Evolutionary conservation across 306 rosid species (phyloP).

Genomic region (Malus domestica): ASM211411v1 NC_041796.1:11066001-11066500

Average conservation of each 20-base stretch:
- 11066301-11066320: conserved; percentile 26
- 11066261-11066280: conserved; percentile 45
- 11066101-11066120: conserved; percentile 39
- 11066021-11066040: conserved; percentile 26
- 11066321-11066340: conserved; percentile 61
- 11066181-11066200: conserved; percentile 88
- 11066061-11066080: conserved; percentile 36
- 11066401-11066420: background rate
- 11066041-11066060: conserved; percentile 37
- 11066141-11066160: conserved; percentile 31
- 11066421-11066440: too few species aligned
- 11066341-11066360: conserved; percentile 34
- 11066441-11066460: too few species aligned
- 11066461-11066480: too few species aligned
- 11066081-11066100: conserved; percentile 38
- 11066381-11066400: conserved; percentile 33
- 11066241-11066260: conserved; percentile 57
- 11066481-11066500: conserved; percentile 1
- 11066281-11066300: conserved; percentile 65
- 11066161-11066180: conserved; percentile 60
- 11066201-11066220: conserved; percentile 97
- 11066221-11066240: conserved; percentile 72
- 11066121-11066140: conserved; percentile 28
- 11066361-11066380: conserved; percentile 23
- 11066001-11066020: conserved; percentile 33